Base-by-base conservation (phyloP, 2,329 filamentous ascomycete species). In the Hypoxylon sp. region DNA sequence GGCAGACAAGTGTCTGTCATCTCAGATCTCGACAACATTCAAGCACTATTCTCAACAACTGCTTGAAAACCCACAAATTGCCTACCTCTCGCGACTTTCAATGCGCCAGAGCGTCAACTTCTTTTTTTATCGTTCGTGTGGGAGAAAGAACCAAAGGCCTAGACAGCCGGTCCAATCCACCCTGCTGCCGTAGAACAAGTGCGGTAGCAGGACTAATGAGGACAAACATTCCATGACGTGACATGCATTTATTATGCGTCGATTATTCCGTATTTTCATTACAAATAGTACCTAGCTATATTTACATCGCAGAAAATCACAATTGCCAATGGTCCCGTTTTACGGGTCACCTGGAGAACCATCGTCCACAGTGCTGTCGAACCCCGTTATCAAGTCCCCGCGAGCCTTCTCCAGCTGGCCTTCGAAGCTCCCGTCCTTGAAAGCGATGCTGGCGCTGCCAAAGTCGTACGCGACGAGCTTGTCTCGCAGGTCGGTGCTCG, bases 151-250 rank as follows among this genome's bases (percentile, higher is more conserved):
- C 73, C 71, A 70, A 77, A 70, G 81, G 82, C 80, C 81, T 84
- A 84, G 82, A 85, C 82, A 84, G 80, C 82, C 82, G 68, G 80
- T 82, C 81, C 78, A 74, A 77, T 85, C 82, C 82, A 84, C 82
- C 82, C 82, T 82, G 81, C 73, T 78, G 75, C 73, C 76, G 80
- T 78, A 73, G 76, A 79, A 53, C 51, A 42, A 71, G 75, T 83
- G 78, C 79, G 79, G 71, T 72, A 76, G 75, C 77, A 75, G 82
- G 82, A 85, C 82, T 85, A 84, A 78, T 78, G 77, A 76, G 79
- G 81, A 80, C 80, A 79, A 66, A 85, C 79, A 83, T n/a, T n/a
- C 77, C 21, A 25, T 25, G 5, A 25, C 21, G 9, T 25, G 6
- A n/a, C n/a, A n/a, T n/a, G n/a, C n/a, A n/a, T n/a, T n/a, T n/a